Conservation (phyloP, 78 protist species). For the Dictyostelium firmibasis region DNA sequence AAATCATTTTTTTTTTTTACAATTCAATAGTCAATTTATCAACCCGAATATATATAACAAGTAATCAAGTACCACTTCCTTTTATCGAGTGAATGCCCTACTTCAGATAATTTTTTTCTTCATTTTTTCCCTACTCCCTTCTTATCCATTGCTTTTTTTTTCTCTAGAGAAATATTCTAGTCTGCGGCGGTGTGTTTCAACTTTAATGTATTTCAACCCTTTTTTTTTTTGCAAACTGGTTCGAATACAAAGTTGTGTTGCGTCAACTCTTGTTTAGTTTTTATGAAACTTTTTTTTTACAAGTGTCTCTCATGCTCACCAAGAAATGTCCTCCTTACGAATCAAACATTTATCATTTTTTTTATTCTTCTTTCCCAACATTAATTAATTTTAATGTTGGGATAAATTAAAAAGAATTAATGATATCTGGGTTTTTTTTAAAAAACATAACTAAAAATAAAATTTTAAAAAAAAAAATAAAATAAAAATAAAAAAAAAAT, state of each 20-base stretch:
- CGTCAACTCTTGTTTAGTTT: too few relatives aligned
- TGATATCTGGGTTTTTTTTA: neutral
- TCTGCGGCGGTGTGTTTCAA: neutral
- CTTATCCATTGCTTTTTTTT: neutral
- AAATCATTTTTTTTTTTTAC: neutral
- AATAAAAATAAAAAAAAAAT: neutral
- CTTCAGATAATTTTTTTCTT: neutral
- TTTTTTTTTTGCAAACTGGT: neutral
- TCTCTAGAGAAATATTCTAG: neutral
- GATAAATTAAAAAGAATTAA: neutral
- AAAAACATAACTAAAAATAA: neutral
- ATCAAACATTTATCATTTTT: neutral
- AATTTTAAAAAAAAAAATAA: neutral
- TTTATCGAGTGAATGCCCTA: neutral
- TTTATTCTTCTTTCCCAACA: neutral
- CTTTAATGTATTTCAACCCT: neutral
- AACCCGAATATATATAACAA: neutral
- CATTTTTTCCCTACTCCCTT: neutral
- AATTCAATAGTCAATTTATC: neutral
- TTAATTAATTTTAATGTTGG: neutral
- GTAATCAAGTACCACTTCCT: neutral
- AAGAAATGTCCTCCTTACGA: neutral
- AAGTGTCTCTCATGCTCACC: neutral
- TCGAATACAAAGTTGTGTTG: neutral
- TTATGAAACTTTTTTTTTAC: neutral